A percentile compares a stretch with the other conserved stretches of the same genome.
phyloP scores from a whole-genome alignment of 805 yeast species.

The Scheffersomyces lignosus region DNA sequence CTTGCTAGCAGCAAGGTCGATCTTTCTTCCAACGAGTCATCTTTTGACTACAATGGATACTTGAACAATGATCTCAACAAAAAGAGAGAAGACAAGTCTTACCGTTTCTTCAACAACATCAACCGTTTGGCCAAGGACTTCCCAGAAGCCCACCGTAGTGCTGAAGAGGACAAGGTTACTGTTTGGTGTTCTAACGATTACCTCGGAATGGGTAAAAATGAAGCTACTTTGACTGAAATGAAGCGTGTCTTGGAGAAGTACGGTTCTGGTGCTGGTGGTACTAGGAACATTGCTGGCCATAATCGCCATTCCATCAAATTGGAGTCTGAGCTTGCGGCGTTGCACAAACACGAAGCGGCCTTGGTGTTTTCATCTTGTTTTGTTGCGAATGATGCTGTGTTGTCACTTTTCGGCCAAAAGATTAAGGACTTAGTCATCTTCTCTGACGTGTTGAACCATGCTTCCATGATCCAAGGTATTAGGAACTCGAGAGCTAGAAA shows the following conservation, averaged over 20 bases:
- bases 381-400: slow-evolving; percentile 95
- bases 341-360: slow-evolving; percentile 94
- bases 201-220: slow-evolving; percentile 89
- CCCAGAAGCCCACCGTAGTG: slow-evolving; percentile 85
- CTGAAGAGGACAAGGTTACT: slow-evolving; percentile 80
- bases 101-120: slow-evolving; percentile 95
- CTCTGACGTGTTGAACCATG: slow-evolving; percentile 92
- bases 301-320: slow-evolving; percentile 83
- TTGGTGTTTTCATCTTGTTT: slow-evolving; percentile 93
- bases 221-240: slow-evolving; percentile 72
- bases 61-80: slow-evolving; percentile 64
- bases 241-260: slow-evolving; percentile 77
- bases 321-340: slow-evolving; percentile 83
- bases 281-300: slow-evolving; percentile 98
- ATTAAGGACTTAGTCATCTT: slow-evolving; percentile 87
- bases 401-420: slow-evolving; percentile 87
- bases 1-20: slow-evolving; percentile 25
- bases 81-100: slow-evolving; percentile 87
- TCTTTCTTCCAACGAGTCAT: slow-evolving; percentile 46
- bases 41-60: slow-evolving; percentile 72
- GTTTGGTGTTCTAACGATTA: slow-evolving; percentile 99
- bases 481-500: slow-evolving; percentile 85
- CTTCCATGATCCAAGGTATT: slow-evolving; percentile 96
- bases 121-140: slow-evolving; percentile 92
- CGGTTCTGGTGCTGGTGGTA: slow-evolving; percentile 99